Base-by-base conservation (phyloP, 1,139 yeast genomes). In the Debaryomyces nepalensis region DNA sequence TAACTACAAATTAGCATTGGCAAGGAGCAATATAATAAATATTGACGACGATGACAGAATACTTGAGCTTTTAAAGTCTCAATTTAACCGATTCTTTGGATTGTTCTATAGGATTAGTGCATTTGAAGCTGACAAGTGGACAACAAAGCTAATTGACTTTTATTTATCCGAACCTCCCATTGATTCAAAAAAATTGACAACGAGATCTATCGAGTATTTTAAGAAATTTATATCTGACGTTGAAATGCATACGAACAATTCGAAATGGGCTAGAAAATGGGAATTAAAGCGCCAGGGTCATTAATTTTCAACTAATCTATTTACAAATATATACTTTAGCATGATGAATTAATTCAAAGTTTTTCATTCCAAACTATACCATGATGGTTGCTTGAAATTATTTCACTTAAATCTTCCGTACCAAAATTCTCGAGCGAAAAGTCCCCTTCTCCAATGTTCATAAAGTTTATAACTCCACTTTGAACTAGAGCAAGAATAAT, bases 381-480 rank as follows among this genome's bases (percentile, higher is more conserved):
- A 38, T 59, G 64, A 15, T 45, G 35, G 11, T 29, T 44, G 10
- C 47, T 45, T 2, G 55, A 49, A 26, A 42, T 47, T 5, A 59
- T 39, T 2, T 37, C 45, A 29, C 53, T 52, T 43, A 61, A 33
- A 20, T 42, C 44, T 10, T 37, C 35, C 18, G 30, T 22, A n/a
- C 34, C 35, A 4, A 30, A 23, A n/a, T 66, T 63, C 37, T 68
- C 70, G 19, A 70, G 58, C 0, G 74, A 72, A 55, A 87, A 87
- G 42, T 79, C 80, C 1, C 82, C 78, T 48, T 82, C 86, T 1
- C 80, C 64, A 3, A 87, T 57, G 32, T 73, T 76, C 15, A 82
- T 70, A 54, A 87, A 87, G 52, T 83, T 86, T 4, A 87, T 75
- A 4, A 86, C 70, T 0, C 96, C 96, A 49, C 80, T 74, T 55